Percentiles rank a stretch among this genome's conserved stretches.
These are phyloP conservation scores for Fusarium acutatum DNA, from an alignment of 2,329 filamentous ascomycete genomes.

Conservation along the genomic window DNA sequence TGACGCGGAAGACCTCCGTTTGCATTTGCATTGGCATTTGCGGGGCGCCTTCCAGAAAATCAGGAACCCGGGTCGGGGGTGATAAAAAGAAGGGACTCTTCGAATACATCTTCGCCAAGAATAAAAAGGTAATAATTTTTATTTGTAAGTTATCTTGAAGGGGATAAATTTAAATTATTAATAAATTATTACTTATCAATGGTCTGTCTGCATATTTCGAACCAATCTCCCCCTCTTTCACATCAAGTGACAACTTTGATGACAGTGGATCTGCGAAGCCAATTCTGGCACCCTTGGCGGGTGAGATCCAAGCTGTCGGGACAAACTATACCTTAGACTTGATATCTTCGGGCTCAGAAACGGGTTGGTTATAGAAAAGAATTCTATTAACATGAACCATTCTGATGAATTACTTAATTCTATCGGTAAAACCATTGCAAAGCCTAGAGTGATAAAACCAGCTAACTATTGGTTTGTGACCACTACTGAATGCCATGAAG, in stretches of 20 bases:
- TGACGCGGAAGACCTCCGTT: conserved; percentile 13
- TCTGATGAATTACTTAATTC: fast-evolving
- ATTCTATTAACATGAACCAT: fast-evolving
- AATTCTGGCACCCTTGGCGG: not conserved
- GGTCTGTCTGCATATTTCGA: not conserved
- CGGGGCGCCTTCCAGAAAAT: conserved; percentile 16
- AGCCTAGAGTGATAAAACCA: fast-evolving
- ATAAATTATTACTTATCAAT: not conserved
- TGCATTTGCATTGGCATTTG: conserved; percentile 18
- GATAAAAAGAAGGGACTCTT: not conserved
- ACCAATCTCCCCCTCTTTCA: not conserved
- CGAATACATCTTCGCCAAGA: not conserved
- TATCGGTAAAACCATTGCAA: fast-evolving
- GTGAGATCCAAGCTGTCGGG: conserved; percentile 3
- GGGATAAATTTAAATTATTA: fast-evolving
- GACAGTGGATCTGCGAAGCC: not conserved
- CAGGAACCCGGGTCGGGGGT: not conserved
- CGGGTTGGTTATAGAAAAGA: fast-evolving
- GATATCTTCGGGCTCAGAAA: not conserved
- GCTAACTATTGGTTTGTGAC: no score
- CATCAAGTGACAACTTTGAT: not conserved
- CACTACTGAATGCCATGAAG: not conserved
- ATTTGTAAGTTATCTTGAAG: no score
- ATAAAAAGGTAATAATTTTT: not conserved
- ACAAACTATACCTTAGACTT: not conserved